Conservation (phyloP, 1,139 yeast species). For the Yamadazyma conglobata region DNA sequence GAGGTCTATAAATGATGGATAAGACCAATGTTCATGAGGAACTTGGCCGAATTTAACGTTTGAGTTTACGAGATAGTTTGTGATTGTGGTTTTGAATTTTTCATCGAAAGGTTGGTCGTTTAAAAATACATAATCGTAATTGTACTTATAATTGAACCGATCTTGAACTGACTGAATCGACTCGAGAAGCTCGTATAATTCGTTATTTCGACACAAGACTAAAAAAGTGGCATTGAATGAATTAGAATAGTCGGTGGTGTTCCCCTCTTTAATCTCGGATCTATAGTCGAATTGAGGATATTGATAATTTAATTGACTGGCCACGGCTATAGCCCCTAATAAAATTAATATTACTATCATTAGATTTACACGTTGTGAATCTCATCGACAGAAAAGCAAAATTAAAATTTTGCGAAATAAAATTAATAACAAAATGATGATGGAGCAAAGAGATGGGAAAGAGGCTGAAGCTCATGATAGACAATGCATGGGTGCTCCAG, state of each 20-base stretch:
- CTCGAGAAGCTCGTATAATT: slow-evolving; percentile 52
- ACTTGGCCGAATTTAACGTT: slow-evolving; percentile 29
- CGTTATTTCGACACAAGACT: slow-evolving; percentile 69
- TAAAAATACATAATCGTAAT: slow-evolving; percentile 34
- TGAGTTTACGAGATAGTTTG: slow-evolving; percentile 20
- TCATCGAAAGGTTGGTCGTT: slow-evolving; percentile 29
- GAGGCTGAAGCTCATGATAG: background rate
- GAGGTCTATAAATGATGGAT: slow-evolving; percentile 27
- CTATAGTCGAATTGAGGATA: too few species aligned
- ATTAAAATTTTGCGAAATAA: slow-evolving; percentile 5
- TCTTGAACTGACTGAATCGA: slow-evolving; percentile 67
- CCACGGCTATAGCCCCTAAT: too few species aligned
- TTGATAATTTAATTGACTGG: too few species aligned
- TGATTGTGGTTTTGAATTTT: slow-evolving; percentile 22
- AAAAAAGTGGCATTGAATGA: slow-evolving; percentile 51
- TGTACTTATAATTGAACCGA: slow-evolving; percentile 59
- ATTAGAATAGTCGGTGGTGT: too few species aligned
- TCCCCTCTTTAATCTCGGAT: too few species aligned
- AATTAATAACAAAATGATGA: slow-evolving; percentile 1
- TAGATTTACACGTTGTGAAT: slow-evolving; percentile 2
- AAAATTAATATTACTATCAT: too few species aligned
- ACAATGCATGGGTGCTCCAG: too few species aligned
- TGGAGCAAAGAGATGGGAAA: background rate
- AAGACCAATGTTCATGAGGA: slow-evolving; percentile 29
- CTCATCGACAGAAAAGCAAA: slow-evolving; percentile 3